Conservation (phyloP, 768 basidiomycete species). For the Tylopilus subfusipes region DNA sequence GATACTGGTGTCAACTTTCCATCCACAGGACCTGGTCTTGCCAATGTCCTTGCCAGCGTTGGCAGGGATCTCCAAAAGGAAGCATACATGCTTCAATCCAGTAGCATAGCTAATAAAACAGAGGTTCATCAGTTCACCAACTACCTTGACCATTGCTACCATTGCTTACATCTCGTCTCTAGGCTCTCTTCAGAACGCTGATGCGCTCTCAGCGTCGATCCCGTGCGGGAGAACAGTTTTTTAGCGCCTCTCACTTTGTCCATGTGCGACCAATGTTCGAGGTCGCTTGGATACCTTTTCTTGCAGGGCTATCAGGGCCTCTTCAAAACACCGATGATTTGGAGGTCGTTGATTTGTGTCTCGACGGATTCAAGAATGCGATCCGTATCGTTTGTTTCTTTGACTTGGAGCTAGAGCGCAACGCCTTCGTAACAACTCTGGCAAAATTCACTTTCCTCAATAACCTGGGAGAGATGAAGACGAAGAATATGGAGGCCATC, state of each 20-base stretch:
- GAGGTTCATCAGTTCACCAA: conserved; percentile 52
- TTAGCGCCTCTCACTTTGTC: conserved; percentile 93
- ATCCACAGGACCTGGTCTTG: conserved; percentile 63
- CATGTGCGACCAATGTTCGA: conserved; percentile 99
- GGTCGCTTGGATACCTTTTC: conserved; percentile 97
- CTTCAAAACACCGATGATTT: conserved; percentile 94
- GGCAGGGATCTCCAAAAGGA: conserved; percentile 95
- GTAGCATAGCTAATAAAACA: conserved; percentile 94
- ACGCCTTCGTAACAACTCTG: conserved; percentile 95
- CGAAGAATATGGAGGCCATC: conserved; percentile 99
- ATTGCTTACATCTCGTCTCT: not conserved
- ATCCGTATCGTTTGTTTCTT: conserved; percentile 97
- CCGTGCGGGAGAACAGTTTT: conserved; percentile 81
- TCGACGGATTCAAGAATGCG: conserved; percentile 96
- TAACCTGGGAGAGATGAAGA: conserved; percentile 97
- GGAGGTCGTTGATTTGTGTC: conserved; percentile 84
- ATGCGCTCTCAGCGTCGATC: conserved; percentile 88
- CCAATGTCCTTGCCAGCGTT: conserved; percentile 80
- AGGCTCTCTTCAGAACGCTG: conserved; percentile 92
- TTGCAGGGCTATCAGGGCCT: conserved; percentile 92
- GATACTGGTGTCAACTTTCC: conserved; percentile 49
- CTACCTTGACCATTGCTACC: not conserved
- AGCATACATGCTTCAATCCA: conserved; percentile 92
- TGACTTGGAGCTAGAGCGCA: conserved; percentile 95
- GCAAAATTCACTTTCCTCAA: conserved; percentile 97